phyloP scores from a whole-genome alignment of 495 filamentous ascomycete species.

The Tuber calosporum region DNA sequence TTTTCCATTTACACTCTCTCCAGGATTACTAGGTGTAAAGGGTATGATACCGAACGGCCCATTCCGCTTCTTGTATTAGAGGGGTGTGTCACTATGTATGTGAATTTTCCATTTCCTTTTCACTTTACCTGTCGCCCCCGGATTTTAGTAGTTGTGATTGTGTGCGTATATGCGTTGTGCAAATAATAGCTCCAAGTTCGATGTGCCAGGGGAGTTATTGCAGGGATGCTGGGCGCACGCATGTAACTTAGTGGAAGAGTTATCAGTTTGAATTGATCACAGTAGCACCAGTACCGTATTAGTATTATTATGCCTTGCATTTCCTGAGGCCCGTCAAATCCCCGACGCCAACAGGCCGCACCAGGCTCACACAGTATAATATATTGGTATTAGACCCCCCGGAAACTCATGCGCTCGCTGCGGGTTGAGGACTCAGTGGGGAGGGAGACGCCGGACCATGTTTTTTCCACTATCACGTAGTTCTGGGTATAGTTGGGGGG shows the following conservation, averaged over 20 bases:
- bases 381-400: not conserved
- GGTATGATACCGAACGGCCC: not conserved
- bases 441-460: too few relatives aligned
- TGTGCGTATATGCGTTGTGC: not conserved
- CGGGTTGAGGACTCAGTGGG: too few relatives aligned
- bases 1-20: not conserved
- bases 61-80: not conserved
- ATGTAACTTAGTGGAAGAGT: not conserved
- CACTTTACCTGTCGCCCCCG: not conserved
- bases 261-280: not conserved
- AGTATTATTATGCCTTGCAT: not conserved
- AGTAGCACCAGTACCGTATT: not conserved
- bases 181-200: not conserved
- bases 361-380: not conserved
- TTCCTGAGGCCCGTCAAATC: not conserved
- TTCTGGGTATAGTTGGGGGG: too few relatives aligned
- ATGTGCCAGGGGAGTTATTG: not conserved
- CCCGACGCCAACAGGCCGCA: not conserved
- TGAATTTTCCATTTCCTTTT: not conserved
- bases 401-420: not conserved
- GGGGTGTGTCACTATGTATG: not conserved
- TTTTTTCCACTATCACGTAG: too few relatives aligned
- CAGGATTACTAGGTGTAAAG: not conserved
- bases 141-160: not conserved
- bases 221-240: not conserved